Evolutionary conservation across 306 rosid species (phyloP).

Genomic region (Quercus cerris): DNA sequence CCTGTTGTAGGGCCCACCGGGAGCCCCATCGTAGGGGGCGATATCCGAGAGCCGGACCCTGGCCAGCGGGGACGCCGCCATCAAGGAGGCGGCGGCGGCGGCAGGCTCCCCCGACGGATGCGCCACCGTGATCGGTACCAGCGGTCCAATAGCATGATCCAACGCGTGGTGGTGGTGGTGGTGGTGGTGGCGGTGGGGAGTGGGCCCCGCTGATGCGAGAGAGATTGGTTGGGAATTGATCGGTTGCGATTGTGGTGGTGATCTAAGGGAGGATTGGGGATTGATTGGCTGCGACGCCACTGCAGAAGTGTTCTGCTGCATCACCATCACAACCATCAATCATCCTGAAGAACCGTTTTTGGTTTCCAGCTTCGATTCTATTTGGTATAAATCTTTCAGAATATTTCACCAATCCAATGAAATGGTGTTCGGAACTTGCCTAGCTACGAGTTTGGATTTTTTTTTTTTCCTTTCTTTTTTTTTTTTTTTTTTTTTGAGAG

Average conservation of each 20-base stretch:
- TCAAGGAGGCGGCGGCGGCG: constrained; percentile 7
- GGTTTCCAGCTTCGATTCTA: neutral
- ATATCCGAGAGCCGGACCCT: constrained; percentile 84
- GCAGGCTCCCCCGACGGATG: constrained; percentile 45
- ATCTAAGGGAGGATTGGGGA: constrained; percentile 66
- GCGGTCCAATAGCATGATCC: constrained; percentile 40
- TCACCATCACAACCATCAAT: constrained; percentile 63
- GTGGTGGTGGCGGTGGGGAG: constrained; percentile 38
- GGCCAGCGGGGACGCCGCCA: constrained; percentile 41
- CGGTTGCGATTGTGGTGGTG: constrained; percentile 40
- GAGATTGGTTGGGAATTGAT: constrained; percentile 42
- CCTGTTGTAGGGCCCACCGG: constrained; percentile 50
- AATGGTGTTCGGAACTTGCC: too few relatives aligned
- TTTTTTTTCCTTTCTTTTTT: too few relatives aligned
- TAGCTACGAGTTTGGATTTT: too few relatives aligned
- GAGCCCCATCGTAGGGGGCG: constrained; percentile 72
- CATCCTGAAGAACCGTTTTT: constrained; percentile 54
- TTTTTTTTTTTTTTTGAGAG: too few relatives aligned
- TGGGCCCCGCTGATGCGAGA: constrained; percentile 19
- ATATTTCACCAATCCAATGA: too few relatives aligned
- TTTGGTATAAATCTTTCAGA: too few relatives aligned
- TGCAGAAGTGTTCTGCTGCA: constrained; percentile 68
- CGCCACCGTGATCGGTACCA: constrained; percentile 38
- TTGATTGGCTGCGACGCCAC: constrained; percentile 54
- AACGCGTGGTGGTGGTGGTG: constrained; percentile 25